phyloP scores from a whole-genome alignment of 108 stramenopile species.

The Cafeteria roenbergensis region DNA sequence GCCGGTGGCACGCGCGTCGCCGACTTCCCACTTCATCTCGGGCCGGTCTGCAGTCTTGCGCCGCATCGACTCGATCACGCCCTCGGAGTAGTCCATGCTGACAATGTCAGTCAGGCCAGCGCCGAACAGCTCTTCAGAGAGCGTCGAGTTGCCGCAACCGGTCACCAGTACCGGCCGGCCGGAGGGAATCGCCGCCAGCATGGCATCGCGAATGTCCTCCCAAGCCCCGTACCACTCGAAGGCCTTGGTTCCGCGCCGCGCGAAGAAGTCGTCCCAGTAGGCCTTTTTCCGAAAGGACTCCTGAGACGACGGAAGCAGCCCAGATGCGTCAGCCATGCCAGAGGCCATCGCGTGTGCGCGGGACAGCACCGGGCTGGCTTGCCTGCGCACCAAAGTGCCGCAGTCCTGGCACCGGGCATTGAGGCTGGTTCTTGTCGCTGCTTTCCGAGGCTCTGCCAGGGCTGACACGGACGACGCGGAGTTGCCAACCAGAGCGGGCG shows the following conservation, averaged over 20 bases:
- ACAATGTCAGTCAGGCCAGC: constrained; percentile 30
- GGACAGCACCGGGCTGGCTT: too few species aligned
- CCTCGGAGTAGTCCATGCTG: constrained; percentile 42
- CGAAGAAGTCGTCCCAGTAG: constrained; percentile 2
- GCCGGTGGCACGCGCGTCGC: background rate
- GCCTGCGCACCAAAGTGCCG: too few species aligned
- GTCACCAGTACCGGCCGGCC: constrained; percentile 16
- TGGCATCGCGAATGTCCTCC: background rate
- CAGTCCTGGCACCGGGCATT: too few species aligned
- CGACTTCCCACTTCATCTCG: constrained; percentile 30
- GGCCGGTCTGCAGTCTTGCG: constrained; percentile 15
- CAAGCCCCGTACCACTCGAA: constrained; percentile 17
- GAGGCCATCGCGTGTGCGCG: too few species aligned
- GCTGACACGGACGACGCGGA: too few species aligned
- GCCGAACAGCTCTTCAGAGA: constrained; percentile 20
- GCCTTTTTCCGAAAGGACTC: background rate
- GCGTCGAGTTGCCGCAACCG: constrained; percentile 36
- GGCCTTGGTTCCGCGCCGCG: background rate
- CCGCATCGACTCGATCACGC: constrained; percentile 35
- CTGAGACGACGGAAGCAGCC: too few species aligned
- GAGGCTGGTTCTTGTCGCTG: too few species aligned
- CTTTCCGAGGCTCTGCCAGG: too few species aligned
- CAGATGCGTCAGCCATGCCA: too few species aligned
- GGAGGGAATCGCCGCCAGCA: background rate
- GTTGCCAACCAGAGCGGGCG: too few species aligned